phyloP scores from a whole-genome alignment of 768 basidiomycete species.

The Sutorius australiensis region DNA sequence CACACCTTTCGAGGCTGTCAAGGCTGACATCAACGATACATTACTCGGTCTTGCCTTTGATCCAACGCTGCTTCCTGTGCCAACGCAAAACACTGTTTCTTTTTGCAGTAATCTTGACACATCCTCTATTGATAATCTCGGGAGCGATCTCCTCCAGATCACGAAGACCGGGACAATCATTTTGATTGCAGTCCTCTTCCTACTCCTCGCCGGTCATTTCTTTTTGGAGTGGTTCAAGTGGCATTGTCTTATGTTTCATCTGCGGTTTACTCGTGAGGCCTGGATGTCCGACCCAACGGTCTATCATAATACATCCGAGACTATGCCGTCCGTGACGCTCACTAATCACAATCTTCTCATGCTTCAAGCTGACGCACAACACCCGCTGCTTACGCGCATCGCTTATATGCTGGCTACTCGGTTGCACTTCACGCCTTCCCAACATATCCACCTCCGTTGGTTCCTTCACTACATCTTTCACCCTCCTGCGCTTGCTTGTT shows the following conservation, averaged over 20 bases:
- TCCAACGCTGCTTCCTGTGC: slow-evolving; percentile 71
- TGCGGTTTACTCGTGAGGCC: slow-evolving; percentile 69
- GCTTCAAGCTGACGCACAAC: slow-evolving; percentile 61
- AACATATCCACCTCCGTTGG: slow-evolving; percentile 77
- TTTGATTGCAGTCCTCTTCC: slow-evolving; percentile 63
- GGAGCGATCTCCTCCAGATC: slow-evolving; percentile 70
- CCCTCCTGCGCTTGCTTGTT: slow-evolving; percentile 83
- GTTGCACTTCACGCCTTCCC: slow-evolving; percentile 53
- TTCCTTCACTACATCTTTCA: slow-evolving; percentile 91
- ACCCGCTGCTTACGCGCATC: slow-evolving; percentile 71
- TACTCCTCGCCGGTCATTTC: slow-evolving; percentile 72
- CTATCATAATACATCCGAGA: slow-evolving; percentile 33
- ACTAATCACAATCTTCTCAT: slow-evolving; percentile 77
- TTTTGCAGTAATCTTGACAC: slow-evolving; percentile 82
- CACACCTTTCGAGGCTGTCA: slow-evolving; percentile 83
- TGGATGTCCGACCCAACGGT: slow-evolving; percentile 73
- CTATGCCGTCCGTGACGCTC: slow-evolving; percentile 53
- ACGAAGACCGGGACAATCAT: slow-evolving; percentile 78
- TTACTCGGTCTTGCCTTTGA: slow-evolving; percentile 72
- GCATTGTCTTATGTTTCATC: slow-evolving; percentile 61
- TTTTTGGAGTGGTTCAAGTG: slow-evolving; percentile 89
- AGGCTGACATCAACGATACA: slow-evolving; percentile 85
- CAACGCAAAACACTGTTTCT: slow-evolving; percentile 58
- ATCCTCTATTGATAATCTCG: slow-evolving; percentile 82
- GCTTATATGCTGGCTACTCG: slow-evolving; percentile 48